These are phyloP conservation scores for Neoascochyta sp. DNA, from an alignment of 2,329 filamentous ascomycete species.

Conservation along the genomic window DNA sequence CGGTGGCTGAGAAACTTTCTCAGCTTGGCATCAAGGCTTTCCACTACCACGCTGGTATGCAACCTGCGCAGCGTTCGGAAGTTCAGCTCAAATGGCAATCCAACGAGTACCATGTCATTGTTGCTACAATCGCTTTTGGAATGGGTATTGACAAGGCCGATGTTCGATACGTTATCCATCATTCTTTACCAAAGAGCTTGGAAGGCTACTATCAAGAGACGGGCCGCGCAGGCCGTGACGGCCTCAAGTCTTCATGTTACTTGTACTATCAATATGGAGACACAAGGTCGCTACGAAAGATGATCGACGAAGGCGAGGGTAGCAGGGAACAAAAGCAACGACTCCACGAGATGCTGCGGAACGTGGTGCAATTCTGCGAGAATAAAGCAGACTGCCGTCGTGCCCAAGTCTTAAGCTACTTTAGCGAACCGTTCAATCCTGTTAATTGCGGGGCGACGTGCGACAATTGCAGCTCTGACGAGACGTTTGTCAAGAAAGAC, in stretches of 20 bases:
- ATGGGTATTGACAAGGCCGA: slow-evolving; percentile 99
- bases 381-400: slow-evolving; percentile 84
- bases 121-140: slow-evolving; percentile 96
- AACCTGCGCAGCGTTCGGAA: slow-evolving; percentile 61
- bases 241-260: slow-evolving; percentile 80
- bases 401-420: slow-evolving; percentile 87
- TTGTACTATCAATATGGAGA: slow-evolving; percentile 84
- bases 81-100: slow-evolving; percentile 81
- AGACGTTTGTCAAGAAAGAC: slow-evolving; percentile 69
- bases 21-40: slow-evolving; percentile 66
- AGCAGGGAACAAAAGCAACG: slow-evolving; percentile 75
- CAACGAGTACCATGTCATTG: slow-evolving; percentile 78
- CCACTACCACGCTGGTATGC: slow-evolving; percentile 83
- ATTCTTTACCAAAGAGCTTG: slow-evolving; percentile 86
- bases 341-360: slow-evolving; percentile 78
- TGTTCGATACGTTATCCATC: slow-evolving; percentile 93
- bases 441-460: slow-evolving; percentile 71
- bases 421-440: slow-evolving; percentile 76
- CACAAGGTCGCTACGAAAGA: slow-evolving; percentile 65
- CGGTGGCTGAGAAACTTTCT: slow-evolving; percentile 67
- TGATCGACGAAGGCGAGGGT: slow-evolving; percentile 81
- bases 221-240: slow-evolving; percentile 88
- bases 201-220: slow-evolving; percentile 99
- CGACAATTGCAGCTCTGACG: slow-evolving; percentile 81
- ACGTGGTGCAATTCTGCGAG: slow-evolving; percentile 83